These are phyloP conservation scores for Saturnispora quitensis DNA, from an alignment of 805 yeast species.

Conservation along the genomic window DNA sequence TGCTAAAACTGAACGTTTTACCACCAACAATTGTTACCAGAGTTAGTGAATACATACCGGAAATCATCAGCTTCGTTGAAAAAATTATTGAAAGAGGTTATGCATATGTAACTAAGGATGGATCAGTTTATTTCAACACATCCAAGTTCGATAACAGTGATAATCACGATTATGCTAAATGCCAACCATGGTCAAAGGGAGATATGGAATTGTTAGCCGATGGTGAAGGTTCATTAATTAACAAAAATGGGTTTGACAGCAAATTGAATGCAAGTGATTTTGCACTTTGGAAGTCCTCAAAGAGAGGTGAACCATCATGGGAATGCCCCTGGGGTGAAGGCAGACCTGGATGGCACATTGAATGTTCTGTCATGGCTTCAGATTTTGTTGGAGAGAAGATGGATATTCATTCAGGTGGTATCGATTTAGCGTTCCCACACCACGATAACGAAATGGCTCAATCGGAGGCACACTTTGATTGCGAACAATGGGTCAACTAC, in stretches of 20 bases:
- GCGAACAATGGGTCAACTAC: constrained; percentile 93
- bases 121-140: constrained; percentile 95
- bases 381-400: constrained; percentile 74
- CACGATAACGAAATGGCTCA: constrained; percentile 98
- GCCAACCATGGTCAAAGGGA: constrained; percentile 98
- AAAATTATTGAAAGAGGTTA: constrained; percentile 70
- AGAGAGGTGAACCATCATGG: constrained; percentile 98
- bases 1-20: constrained; percentile 74
- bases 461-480: constrained; percentile 84
- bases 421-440: constrained; percentile 96
- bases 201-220: constrained; percentile 77
- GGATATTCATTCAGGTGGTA: constrained; percentile 96
- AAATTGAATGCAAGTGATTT: constrained; percentile 78
- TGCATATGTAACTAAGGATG: constrained; percentile 77
- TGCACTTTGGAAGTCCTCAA: constrained; percentile 94
- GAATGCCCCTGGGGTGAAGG: constrained; percentile 94
- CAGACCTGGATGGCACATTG: constrained; percentile 99
- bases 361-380: constrained; percentile 97
- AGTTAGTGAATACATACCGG: constrained; percentile 93
- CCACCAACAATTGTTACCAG: constrained; percentile 84
- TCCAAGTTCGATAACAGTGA: constrained; percentile 62
- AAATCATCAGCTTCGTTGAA: constrained; percentile 72
- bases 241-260: constrained; percentile 32
- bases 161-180: constrained; percentile 81
- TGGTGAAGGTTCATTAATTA: constrained; percentile 79